These are phyloP conservation scores for Pseudocohnilembus persalinus DNA, from an alignment of 169 alveolate genomes.

Conservation along the genomic window DNA sequence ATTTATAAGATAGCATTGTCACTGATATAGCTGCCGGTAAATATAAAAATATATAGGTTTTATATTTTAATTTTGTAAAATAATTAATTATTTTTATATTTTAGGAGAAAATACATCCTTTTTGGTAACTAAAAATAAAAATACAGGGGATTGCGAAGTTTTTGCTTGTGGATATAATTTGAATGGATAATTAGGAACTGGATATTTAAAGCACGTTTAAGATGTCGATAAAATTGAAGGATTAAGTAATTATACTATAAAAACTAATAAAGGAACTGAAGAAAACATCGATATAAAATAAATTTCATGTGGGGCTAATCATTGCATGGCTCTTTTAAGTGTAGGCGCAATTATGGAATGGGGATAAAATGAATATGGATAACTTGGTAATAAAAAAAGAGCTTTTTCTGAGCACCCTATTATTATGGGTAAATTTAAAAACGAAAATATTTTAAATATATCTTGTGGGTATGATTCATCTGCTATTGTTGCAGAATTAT, in stretches of 20 bases:
- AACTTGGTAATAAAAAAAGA: constrained; percentile 82
- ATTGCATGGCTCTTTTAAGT: constrained; percentile 65
- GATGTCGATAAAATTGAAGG: constrained; percentile 55
- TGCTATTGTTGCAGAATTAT: constrained; percentile 52
- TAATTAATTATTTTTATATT: no score
- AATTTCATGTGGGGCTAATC: constrained; percentile 80
- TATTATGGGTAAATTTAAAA: constrained; percentile 49
- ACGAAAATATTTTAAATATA: constrained; percentile 54
- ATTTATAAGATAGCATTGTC: constrained; percentile 40
- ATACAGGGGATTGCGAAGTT: constrained; percentile 51
- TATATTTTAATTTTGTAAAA: no score
- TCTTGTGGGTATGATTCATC: constrained; percentile 44
- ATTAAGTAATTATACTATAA: constrained; percentile 55
- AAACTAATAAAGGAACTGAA: constrained; percentile 29
- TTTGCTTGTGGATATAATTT: constrained; percentile 66
- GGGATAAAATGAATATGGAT: constrained; percentile 88
- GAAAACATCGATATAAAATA: constrained; percentile 57
- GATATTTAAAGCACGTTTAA: constrained; percentile 55
- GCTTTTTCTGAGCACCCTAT: constrained; percentile 59
- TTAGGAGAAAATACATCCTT: constrained; percentile 48
- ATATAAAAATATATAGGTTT: no score
- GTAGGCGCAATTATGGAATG: constrained; percentile 78
- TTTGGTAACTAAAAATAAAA: constrained; percentile 45
- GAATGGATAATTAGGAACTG: constrained; percentile 72
- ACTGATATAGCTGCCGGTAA: constrained; percentile 65